Base-by-base conservation (phyloP, 1,284 basidiomycete species). In the Apiotrichum veenhuisii region DNA sequence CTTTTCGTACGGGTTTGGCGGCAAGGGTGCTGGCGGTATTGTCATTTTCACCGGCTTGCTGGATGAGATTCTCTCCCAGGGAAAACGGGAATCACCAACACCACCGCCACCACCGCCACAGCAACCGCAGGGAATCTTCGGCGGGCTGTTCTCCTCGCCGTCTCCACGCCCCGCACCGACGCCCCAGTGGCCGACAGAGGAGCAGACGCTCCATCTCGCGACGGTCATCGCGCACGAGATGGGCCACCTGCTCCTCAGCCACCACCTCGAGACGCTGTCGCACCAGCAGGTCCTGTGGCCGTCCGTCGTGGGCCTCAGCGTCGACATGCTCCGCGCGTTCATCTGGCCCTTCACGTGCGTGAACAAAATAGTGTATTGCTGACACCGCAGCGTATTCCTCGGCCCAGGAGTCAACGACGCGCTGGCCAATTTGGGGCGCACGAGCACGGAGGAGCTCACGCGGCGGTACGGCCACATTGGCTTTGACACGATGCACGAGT, bases 341-440 rank as follows among this genome's bases (percentile, higher is more conserved):
- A 77, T 91, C 18, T 93, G 91, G 77, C 91, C 91, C 0, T 70
- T 93, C 46, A 95, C 91, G 14, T 78, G 62, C 67, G 75, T 72
- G 45, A 34, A 50, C 33, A 20, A 14, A 34, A 15, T 20, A 15
- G 14, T 22, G n/a, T 18, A 3, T 18, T 3, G 12, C 15, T 25
- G 8, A 45, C 15, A 22, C 52, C 18, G 0, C 42, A 76, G 74
- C 2, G 87, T 91, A 84, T 69, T 93, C 30, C 87, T 92, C 55
- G 91, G 91, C 0, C 91, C 91, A 1, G 91, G 92, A 66, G 85
- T 94, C 50, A 92, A 92, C 68, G 91, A 94, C 65, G 91, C 89
- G 1, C 82, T 95, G 10, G 89, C 86, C 0, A 85, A 88, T 57
- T 67, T 91, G 49, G 88, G 88, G 26, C 86, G 85, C 69, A 80